Base-by-base conservation (phyloP, 2,329 filamentous ascomycete species). In the Verticillium nonalfalfae region DNA sequence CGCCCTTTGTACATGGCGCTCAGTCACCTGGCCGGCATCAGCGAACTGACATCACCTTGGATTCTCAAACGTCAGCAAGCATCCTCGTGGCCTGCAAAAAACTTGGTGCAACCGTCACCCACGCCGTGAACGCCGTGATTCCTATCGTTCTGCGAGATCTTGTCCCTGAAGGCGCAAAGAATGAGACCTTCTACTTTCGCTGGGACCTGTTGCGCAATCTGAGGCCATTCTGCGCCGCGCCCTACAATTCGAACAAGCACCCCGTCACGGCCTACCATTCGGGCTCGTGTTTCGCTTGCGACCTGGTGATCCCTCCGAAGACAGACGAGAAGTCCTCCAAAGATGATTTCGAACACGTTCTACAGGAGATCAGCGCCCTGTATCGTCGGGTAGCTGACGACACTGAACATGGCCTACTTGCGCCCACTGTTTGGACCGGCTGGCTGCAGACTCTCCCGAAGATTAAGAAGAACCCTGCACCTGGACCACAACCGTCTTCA, bases 161-260 rank as follows among this genome's bases (percentile, higher is more conserved):
- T 1, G 66, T 69, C 3, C 18, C 61, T 1, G 58, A 7, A 7
- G 35, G 61, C 0, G 0, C 54, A 0, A 2, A 58, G 38, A 45
- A 55, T 0, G 64, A 61, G 6, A 39, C 15, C 0, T 68, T 69
- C 0, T 57, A 64, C 0, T 73, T 71, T 52, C 60, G 70, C 36
- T 68, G 62, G 31, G 72, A 73, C 58, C 65, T 72, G 31, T 57
- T 74, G 7, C 68, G 66, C 11, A 74, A 74, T 18, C 70, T 72
- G 21, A 65, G 70, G 0, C 7, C 57, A 1, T 63, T 39, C 6
- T 73, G 71, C 11, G 10, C 4, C 0, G 33, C 60, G 7, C 70
- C 70, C 0, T 74, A 68, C 3, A 67, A 59, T 33, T 60, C 61
- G 0, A 15, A 61, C 1, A 4, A 40, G 0, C 71, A 74, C 50